These are phyloP conservation scores for Francoa sonchifolia DNA, from an alignment of 441 rosid species.

Conservation along the genomic window DNA sequence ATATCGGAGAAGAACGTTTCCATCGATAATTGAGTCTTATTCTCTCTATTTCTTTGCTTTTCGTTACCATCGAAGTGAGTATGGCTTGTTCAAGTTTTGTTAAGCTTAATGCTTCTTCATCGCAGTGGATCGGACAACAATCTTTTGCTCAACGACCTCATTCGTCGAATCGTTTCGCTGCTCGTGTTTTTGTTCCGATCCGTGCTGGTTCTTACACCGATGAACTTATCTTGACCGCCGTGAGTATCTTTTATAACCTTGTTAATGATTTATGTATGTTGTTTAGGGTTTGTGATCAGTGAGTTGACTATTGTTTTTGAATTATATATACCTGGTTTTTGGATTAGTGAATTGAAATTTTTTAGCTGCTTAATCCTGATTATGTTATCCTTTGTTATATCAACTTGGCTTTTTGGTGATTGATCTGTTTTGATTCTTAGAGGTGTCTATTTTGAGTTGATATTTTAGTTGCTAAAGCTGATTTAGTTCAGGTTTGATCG, in stretches of 20 bases:
- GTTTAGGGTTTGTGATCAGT: background rate
- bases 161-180: slow-evolving; percentile 13
- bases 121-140: slow-evolving; percentile 60
- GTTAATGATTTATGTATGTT: background rate
- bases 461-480: too few species aligned
- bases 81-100: slow-evolving; percentile 68
- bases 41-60: too few species aligned
- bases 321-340: background rate
- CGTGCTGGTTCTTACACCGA: slow-evolving; percentile 67
- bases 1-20: too few species aligned
- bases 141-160: slow-evolving; percentile 31
- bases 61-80: too few species aligned
- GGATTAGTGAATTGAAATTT: too few species aligned
- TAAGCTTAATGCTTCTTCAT: slow-evolving; percentile 50
- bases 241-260: slow-evolving; percentile 23
- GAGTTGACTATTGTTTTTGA: background rate
- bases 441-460: too few species aligned
- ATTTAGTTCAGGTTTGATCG: too few species aligned
- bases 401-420: too few species aligned
- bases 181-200: slow-evolving; percentile 51
- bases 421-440: too few species aligned
- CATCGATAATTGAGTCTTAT: too few species aligned
- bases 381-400: too few species aligned
- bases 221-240: slow-evolving; percentile 85
- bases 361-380: too few species aligned